Evolutionary conservation across 345 rosid genomes (phyloP), one percentile per base, ranked within the genome.

Genomic region (Linum usitatissimum): DNA sequence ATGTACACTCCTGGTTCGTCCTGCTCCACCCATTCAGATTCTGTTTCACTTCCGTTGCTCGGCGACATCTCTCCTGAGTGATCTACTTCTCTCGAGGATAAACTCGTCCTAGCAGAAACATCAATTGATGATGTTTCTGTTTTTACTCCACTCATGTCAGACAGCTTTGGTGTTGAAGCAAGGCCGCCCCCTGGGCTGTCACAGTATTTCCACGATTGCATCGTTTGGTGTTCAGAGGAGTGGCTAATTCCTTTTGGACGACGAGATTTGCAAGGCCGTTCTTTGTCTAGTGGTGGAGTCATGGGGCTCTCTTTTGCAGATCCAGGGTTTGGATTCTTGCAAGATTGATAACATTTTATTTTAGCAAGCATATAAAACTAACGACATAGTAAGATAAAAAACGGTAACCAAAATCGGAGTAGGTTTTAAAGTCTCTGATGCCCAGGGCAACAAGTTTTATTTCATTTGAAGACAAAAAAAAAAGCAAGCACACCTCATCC

Each of bases 71-170:
- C 58, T n/a, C 30, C 30, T 18, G 31, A 59, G 59, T 55, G 34
- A 68, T 59, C 57, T 65, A 30, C 42, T 21, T 30, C 9, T 34
- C 62, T 17, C 62, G 8, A 13, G 36, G 20, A 59, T 30, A n/a
- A 59, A 36, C 19, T 17, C 72, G 66, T 70, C 45, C 71, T 59
- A 15, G 57, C 57, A 18, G 62, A 70, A 21, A 23, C 69, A 66
- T 87, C 96, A 78, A 89, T 80, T 1, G 97, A 87, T 20, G 97
- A 92, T 65, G 80, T 83, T 74, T 92, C 97, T 71, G 93, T 92
- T 80, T 92, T 92, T 72, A 88, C 78, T 17, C 86, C 95, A 67
- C 95, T 84, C 39, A 89, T 84, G 82, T 86, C 87, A n/a, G 97
- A 92, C 28, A 87, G 83, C 76, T 92, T 89, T 51, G 97, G 98